Evolutionary conservation across 495 filamentous ascomycete genomes (phyloP), one percentile per base, ranked within the genome.

Genomic region (Rostrohypoxylon terebratum): DNA sequence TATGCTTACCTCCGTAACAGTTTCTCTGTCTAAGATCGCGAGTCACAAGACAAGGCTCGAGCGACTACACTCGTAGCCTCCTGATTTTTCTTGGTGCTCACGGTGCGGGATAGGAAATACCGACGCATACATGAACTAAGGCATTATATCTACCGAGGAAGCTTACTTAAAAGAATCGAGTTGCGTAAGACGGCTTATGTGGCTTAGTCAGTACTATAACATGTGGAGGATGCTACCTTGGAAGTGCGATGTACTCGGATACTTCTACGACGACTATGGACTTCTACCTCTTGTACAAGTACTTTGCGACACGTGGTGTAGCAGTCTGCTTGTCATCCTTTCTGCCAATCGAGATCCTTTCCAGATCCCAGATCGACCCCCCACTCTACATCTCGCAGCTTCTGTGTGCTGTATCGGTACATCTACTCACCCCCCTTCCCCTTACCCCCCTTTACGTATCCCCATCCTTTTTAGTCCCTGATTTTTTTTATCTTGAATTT

Each of bases 331-430:
- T 66, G 65, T 73, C 59, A 70, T 59, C 44, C 23, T 25, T 70
- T 61, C 66, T 74, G 55, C 71, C 71, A 74, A 74, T 74, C 71
- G 66, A 74, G 71, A 74, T 74, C 71, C 68, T 55, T 69, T 50
- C 62, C 38, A 74, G 71, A 74, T 74, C 71, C 71, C 58, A 74
- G 71, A 74, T 73, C 68, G 55, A 5, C 48, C 31, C 59, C 66
- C 71, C 66, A 69, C 71, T 59, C 36, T 62, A 23, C 63, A 70
- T 74, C 66, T 70, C 47, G 66, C 66, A 74, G 65, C 40, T 21
- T 42, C 16, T 31, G 53, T 31, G 61, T 48, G 54, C 11, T 61
- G 70, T 65, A 70, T 62, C 38, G 47, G 55, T 73, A 68, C 64
- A 59, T 59, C 34, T 11, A 45, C 42, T 45, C 42, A 45, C 31